Conservation (phyloP, 1,139 yeast genomes). For the Arxiozyma slooffiae region DNA sequence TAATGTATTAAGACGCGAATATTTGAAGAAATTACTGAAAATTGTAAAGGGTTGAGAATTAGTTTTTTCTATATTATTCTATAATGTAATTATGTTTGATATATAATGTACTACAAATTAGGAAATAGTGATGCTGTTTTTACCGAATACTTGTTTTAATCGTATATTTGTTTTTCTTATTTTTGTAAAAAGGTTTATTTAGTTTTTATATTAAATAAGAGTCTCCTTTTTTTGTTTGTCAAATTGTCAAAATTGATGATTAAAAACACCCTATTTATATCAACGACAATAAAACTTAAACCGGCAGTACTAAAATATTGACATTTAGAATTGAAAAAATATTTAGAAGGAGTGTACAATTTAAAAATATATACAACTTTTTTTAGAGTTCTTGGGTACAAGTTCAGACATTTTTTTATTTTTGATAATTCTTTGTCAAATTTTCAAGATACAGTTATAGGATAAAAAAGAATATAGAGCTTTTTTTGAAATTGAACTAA, state of each 20-base stretch:
- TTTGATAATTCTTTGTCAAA: too few relatives aligned
- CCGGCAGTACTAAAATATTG: neutral
- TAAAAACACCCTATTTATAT: too few relatives aligned
- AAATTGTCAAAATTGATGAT: neutral
- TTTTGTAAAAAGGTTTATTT: too few relatives aligned
- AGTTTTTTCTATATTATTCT: too few relatives aligned
- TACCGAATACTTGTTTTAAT: neutral
- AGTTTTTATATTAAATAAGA: too few relatives aligned
- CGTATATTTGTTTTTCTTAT: too few relatives aligned
- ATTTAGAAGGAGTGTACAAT: too few relatives aligned
- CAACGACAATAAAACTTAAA: neutral
- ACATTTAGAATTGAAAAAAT: neutral
- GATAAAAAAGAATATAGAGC: neutral
- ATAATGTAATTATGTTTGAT: neutral
- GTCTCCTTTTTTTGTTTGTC: neutral
- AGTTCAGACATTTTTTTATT: too few relatives aligned
- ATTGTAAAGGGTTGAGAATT: neutral
- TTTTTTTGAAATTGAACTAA: too few relatives aligned
- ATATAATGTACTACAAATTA: too few relatives aligned
- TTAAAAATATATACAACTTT: too few relatives aligned
- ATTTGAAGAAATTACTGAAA: neutral
- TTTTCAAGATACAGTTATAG: neutral
- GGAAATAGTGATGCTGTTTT: neutral
- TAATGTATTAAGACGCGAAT: slow-evolving; percentile 2
- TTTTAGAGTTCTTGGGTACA: neutral